Percentiles rank a stretch among this genome's conserved stretches.
Evolutionary conservation across 345 rosid genomes (phyloP).

Genomic region (Excoecaria cochinchinensis): DNA sequence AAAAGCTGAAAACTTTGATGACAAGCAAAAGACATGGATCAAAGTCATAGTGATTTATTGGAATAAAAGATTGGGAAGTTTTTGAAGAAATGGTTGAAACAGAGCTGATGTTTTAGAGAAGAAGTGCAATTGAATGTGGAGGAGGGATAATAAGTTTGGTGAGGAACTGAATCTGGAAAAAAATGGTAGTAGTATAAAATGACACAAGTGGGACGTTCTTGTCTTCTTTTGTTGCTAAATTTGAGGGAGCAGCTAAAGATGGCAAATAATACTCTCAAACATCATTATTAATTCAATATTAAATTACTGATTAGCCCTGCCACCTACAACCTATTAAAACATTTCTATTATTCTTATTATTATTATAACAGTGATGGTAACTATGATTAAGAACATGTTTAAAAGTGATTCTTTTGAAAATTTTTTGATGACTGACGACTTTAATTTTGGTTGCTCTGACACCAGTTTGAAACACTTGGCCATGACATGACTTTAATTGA

Average conservation of each 20-base stretch:
- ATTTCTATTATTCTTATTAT: too few relatives aligned
- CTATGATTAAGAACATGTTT: too few relatives aligned
- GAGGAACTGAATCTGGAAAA: conserved; percentile 11
- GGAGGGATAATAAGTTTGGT: conserved; percentile 13
- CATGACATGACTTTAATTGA: too few relatives aligned
- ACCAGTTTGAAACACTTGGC: too few relatives aligned
- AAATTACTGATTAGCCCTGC: too few relatives aligned
- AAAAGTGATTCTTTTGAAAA: too few relatives aligned
- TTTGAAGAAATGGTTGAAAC: conserved; percentile 8
- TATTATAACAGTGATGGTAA: too few relatives aligned
- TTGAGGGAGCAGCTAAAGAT: not conserved
- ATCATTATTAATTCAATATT: not conserved
- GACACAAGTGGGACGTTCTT: conserved; percentile 17
- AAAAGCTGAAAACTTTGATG: conserved; percentile 1
- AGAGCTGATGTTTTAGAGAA: not conserved
- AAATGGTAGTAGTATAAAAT: conserved; percentile 13
- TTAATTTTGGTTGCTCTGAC: too few relatives aligned
- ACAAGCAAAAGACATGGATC: not conserved
- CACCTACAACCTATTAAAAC: too few relatives aligned
- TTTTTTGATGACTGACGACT: too few relatives aligned
- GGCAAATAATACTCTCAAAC: not conserved
- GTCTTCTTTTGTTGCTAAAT: conserved; percentile 14
- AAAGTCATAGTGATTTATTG: not conserved
- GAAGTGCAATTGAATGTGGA: conserved; percentile 4
- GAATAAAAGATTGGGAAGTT: too few relatives aligned